Evolutionary conservation across 78 protist genomes (phyloP), one percentile per base, ranked within the genome.

Genomic region (Polysphondylium violaceum): DNA sequence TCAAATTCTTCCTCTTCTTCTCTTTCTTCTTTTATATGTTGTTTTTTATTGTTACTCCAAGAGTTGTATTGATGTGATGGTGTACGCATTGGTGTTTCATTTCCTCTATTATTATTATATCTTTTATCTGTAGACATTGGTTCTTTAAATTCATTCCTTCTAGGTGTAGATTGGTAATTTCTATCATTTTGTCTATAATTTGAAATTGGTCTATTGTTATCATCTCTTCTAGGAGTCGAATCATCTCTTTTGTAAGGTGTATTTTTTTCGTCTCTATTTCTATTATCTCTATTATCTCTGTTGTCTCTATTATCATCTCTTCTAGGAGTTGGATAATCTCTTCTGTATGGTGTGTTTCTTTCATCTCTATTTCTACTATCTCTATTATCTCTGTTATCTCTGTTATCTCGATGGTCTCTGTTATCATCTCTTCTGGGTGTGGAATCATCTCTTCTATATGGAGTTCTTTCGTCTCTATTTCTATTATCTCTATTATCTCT

Each of bases 1-100:
- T 92, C 95, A 59, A 92, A 92, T 11, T 76, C 86, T 33, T 73
- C 78, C 12, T 75, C 79, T 31, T 77, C 79, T 36, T 83, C 91
- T 14, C 67, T 67, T 29, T 74, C 74, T 35, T 59, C 83, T 61
- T 72, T 61, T 51, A n/a, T 23, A 64, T 67, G 56, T 29, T 25
- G 19, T n/a, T 55, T 69, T n/a, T 41, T 31, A 9, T 33, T 65
- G 19, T 41, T 27, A 44, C 61, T 35, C 79, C 79, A 73, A 44
- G 74, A 59, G 36, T 73, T 73, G 36, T 56, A 73, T 35, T 79
- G 36, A 33, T 61, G 38, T 8, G 74, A 41, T 59, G 90, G 77
- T 44, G 76, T 83, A 29, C 71, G 36, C 21, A 29, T 25, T 43
- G 74, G 76, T 36, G 88, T 36, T 23, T 60, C 79, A 41, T 58